Evolutionary conservation across 345 rosid species (phyloP).

Genomic region (Passiflora organensis): DNA sequence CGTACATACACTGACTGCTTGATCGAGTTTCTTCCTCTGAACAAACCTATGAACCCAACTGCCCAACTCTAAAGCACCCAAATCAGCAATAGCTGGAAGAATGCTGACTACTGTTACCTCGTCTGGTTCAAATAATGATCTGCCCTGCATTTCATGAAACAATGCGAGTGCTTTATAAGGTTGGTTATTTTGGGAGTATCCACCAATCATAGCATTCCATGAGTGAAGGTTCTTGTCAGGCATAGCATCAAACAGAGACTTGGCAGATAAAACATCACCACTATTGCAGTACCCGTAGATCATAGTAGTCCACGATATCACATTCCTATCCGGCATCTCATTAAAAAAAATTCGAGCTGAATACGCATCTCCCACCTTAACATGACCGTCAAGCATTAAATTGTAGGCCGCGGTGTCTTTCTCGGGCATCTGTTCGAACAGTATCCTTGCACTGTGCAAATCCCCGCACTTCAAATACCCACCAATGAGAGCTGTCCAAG

Average conservation of each 20-base stretch:
- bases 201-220: slow-evolving; percentile 79
- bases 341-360: slow-evolving; percentile 52
- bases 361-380: slow-evolving; percentile 55
- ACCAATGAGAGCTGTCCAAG: slow-evolving; percentile 70
- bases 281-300: slow-evolving; percentile 55
- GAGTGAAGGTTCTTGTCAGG: slow-evolving; percentile 58
- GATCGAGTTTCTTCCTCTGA: slow-evolving; percentile 46
- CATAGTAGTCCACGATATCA: slow-evolving; percentile 74
- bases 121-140: slow-evolving; percentile 49
- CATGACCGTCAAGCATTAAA: slow-evolving; percentile 62
- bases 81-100: slow-evolving; percentile 70
- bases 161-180: slow-evolving; percentile 60
- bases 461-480: slow-evolving; percentile 53
- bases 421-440: slow-evolving; percentile 53
- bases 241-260: slow-evolving; percentile 58
- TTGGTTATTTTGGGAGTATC: slow-evolving; percentile 59
- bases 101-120: slow-evolving; percentile 58
- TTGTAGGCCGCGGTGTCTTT: slow-evolving; percentile 52
- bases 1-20: slow-evolving; percentile 46
- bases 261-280: slow-evolving; percentile 50
- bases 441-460: slow-evolving; percentile 38
- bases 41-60: slow-evolving; percentile 53
- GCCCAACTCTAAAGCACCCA: slow-evolving; percentile 67
- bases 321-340: slow-evolving; percentile 48
- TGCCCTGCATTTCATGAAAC: slow-evolving; percentile 60